Conservation (phyloP, 2,329 filamentous ascomycete species). For the Colletotrichum magnum region DNA sequence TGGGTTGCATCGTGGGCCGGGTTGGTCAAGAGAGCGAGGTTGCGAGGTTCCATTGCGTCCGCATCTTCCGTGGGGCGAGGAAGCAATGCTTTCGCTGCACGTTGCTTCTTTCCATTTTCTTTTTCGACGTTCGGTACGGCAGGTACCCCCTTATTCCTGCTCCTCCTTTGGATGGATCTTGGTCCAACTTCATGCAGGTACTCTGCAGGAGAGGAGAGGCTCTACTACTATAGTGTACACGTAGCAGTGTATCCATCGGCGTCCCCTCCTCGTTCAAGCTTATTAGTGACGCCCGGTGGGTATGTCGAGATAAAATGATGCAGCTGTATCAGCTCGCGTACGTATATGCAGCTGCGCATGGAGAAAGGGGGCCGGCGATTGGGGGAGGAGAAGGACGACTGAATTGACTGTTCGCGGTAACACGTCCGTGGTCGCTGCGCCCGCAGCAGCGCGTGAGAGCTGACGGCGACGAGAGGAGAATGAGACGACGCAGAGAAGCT, state of each 20-base stretch:
- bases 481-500: not conserved
- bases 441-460: not conserved
- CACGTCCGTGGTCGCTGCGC: not conserved
- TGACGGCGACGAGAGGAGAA: slow-evolving; percentile 3
- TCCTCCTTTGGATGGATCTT: not conserved
- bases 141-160: not conserved
- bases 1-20: too few relatives aligned
- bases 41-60: slow-evolving; percentile 26
- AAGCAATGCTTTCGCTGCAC: not conserved
- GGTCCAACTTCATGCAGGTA: not conserved
- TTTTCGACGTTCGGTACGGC: not conserved
- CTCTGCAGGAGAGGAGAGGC: not conserved
- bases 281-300: not conserved
- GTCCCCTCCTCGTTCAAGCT: not conserved
- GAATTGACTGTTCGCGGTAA: not conserved
- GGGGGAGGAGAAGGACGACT: too few relatives aligned
- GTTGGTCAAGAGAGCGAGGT: not conserved
- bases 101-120: slow-evolving; percentile 4
- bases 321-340: not conserved
- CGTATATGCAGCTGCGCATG: not conserved
- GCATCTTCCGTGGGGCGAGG: slow-evolving; percentile 9
- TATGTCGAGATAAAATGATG: not conserved
- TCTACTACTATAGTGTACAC: not conserved
- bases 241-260: not conserved
- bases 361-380: too few relatives aligned